Percentiles rank a stretch among this genome's conserved stretches.
Evolutionary conservation across 2,329 filamentous ascomycete genomes (phyloP).

Genomic region (Claviceps pusilla): DNA sequence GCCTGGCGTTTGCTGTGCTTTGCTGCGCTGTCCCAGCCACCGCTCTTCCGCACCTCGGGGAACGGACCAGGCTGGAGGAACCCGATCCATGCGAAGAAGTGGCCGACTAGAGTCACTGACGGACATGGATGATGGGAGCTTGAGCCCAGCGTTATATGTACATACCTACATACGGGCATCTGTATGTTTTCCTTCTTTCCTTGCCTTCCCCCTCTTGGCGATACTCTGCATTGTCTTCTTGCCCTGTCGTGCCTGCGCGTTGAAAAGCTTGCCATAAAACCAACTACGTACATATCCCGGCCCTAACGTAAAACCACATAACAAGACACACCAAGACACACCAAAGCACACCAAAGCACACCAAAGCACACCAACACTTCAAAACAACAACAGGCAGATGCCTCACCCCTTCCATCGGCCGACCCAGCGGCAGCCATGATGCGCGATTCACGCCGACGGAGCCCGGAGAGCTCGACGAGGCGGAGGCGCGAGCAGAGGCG

Average conservation of each 20-base stretch:
- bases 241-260: not conserved
- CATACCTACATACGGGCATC: not conserved
- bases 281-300: not conserved
- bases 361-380: no score
- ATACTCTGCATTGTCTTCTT: not conserved
- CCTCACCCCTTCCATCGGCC: conserved; percentile 6
- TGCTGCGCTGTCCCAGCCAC: not conserved
- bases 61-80: not conserved
- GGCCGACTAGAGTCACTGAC: not conserved
- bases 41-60: not conserved
- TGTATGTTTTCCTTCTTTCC: not conserved
- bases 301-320: not conserved
- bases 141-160: conserved; percentile 1
- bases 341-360: no score
- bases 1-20: not conserved
- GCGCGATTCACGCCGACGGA: conserved; percentile 40
- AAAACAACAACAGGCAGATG: conserved; percentile 5
- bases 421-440: conserved; percentile 29
- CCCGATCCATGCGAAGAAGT: not conserved
- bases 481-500: conserved; percentile 24
- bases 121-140: not conserved
- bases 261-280: not conserved
- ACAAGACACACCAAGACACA: not conserved
- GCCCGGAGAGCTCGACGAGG: conserved; percentile 39
- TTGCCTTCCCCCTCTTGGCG: not conserved